These are phyloP conservation scores for Hordeum marinum DNA, from an alignment of 176 grass and related monocot genomes.

Conservation along the genomic window DNA sequence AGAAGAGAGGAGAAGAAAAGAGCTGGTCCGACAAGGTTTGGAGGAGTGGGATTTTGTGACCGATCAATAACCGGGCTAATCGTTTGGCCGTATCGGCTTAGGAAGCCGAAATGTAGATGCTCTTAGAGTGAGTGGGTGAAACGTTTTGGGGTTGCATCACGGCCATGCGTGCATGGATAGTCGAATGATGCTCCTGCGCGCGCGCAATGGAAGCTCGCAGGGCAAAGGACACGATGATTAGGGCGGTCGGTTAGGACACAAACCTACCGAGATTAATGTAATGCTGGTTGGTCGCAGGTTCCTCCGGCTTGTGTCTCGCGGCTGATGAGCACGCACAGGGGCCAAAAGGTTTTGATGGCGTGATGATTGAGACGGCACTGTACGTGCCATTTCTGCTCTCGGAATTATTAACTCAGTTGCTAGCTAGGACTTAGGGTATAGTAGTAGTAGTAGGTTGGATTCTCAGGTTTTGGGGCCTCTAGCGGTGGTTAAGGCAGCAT, in stretches of 20 bases:
- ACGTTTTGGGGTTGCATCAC: background rate
- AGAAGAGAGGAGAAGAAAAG: too few relatives aligned
- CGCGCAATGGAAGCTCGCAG: too few relatives aligned
- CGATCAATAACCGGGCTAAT: too few relatives aligned
- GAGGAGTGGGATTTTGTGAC: too few relatives aligned
- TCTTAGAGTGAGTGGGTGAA: background rate
- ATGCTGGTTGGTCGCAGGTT: conserved; percentile 13
- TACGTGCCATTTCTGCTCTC: background rate
- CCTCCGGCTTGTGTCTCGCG: conserved; percentile 37
- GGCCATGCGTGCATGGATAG: background rate
- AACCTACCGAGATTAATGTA: conserved; percentile 37
- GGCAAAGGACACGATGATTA: too few relatives aligned
- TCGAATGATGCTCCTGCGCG: too few relatives aligned
- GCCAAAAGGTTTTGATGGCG: background rate
- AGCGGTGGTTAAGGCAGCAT: conserved; percentile 28
- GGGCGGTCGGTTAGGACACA: conserved; percentile 6
- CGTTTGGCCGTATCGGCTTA: too few relatives aligned
- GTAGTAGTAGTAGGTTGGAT: background rate
- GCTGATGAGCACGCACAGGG: conserved; percentile 3
- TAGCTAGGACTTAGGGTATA: background rate
- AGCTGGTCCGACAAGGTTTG: too few relatives aligned
- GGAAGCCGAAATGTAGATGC: too few relatives aligned
- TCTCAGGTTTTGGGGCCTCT: conserved; percentile 14
- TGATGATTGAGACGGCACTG: background rate
- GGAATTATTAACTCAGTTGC: background rate